Evolutionary conservation across 768 basidiomycete species (phyloP), one percentile per base, ranked within the genome.

Genomic region (Boletus subparvulus): DNA sequence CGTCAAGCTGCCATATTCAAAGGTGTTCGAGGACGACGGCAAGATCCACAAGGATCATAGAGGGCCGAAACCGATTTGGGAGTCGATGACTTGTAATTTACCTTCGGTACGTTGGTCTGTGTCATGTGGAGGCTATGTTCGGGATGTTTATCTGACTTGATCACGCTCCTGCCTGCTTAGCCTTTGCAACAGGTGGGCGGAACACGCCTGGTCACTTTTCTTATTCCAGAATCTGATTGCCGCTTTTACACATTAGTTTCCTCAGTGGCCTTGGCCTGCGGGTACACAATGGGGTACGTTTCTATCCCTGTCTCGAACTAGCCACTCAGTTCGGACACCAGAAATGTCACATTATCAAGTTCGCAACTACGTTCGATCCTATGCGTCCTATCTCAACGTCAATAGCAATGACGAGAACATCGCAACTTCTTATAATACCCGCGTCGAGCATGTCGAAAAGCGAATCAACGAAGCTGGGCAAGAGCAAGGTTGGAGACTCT

Each of bases 361-460:
- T 35, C 64, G 68, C 52, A 66, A 71, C 41, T 78, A 82, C 21
- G 14, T 61, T 47, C 54, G 59, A 14, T 61, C 60, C 14, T 61
- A 61, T 30, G 50, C 59, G 9, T 61, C 60, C 9, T 61, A 51
- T 26, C 54, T 61, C 8, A 47, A 47, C 33, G 32, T 61, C 17
- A 61, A 61, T 12, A 61, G 59, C 37, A 61, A 81, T 50, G 80
- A 80, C 50, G 64, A 67, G 9, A 78, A 74, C 51, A 67, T 70
- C 0, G 63, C 73, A 24, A 55, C 74, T 2, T 72, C 74, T 3
- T 81, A 77, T 65, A 78, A 78, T 62, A 82, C 80, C 0, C 77
- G 80, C 11, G 79, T 83, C 8, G 80, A 82, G 52, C 66, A 64
- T 13, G 67, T 77, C 32, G 73, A 79, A 54, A 82, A 81, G 54